phyloP scores from a whole-genome alignment of 257 asterid genomes.

The Knoxia roxburghii region DNA sequence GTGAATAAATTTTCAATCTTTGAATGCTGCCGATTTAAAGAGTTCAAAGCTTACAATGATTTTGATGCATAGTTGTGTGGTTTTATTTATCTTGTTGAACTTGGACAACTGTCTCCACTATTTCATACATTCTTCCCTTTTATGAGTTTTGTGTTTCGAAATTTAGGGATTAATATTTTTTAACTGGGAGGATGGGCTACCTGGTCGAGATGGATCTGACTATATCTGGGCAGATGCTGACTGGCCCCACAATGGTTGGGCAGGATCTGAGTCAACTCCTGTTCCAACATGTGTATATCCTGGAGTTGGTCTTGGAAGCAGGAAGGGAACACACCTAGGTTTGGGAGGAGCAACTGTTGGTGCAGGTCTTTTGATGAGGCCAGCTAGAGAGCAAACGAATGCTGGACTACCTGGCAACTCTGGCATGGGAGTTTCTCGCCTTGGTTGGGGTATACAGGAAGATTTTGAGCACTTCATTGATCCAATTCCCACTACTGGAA shows the following conservation, averaged over 20 bases:
- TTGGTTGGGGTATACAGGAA: slow-evolving; percentile 91
- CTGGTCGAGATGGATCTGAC: slow-evolving; percentile 45
- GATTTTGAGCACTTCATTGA: slow-evolving; percentile 77
- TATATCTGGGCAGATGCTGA: slow-evolving; percentile 89
- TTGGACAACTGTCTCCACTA: neutral
- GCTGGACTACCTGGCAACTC: slow-evolving; percentile 61
- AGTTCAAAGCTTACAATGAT: too few relatives aligned
- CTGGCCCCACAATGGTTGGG: slow-evolving; percentile 96
- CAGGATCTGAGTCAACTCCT: slow-evolving; percentile 67
- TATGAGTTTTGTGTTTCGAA: slow-evolving; percentile 1
- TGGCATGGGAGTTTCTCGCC: slow-evolving; percentile 52
- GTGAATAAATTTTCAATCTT: neutral
- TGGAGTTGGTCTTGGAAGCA: slow-evolving; percentile 76
- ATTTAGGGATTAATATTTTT: slow-evolving; percentile 84
- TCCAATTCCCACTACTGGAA: slow-evolving; percentile 79
- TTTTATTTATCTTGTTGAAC: neutral
- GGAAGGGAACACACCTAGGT: slow-evolving; percentile 61
- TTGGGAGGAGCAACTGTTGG: slow-evolving; percentile 85
- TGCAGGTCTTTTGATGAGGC: slow-evolving; percentile 40
- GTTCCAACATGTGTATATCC: slow-evolving; percentile 69
- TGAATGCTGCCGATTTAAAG: neutral
- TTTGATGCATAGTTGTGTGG: neutral
- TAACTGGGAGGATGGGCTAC: slow-evolving; percentile 72
- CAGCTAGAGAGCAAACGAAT: slow-evolving; percentile 47
- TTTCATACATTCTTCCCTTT: neutral